These are phyloP conservation scores for Kandelia obovata DNA, from an alignment of 345 rosid genomes.

Conservation along the genomic window DNA sequence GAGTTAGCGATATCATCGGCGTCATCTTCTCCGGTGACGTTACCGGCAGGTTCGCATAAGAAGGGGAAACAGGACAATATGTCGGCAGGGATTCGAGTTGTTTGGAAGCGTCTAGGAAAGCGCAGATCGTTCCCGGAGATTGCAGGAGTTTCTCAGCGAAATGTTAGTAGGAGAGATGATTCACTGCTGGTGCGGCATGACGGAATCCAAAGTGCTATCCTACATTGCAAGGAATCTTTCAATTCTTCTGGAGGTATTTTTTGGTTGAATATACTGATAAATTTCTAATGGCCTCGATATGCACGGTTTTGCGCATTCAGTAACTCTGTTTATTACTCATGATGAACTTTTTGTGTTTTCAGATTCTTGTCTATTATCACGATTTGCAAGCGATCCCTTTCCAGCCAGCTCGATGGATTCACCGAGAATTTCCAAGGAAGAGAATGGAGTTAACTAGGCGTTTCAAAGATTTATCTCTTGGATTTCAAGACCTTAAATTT, in stretches of 20 bases:
- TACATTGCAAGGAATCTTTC: conserved; percentile 35
- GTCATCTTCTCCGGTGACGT: conserved; percentile 41
- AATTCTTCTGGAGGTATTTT: conserved; percentile 24
- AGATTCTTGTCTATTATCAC: conserved; percentile 20
- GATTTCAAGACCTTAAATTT: conserved; percentile 2
- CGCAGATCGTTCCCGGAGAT: conserved; percentile 23
- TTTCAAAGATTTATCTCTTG: background rate
- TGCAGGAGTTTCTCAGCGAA: background rate
- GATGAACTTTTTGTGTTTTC: background rate
- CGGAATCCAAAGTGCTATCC: conserved; percentile 31
- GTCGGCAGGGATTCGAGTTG: conserved; percentile 26
- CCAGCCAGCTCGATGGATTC: conserved; percentile 7
- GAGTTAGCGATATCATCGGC: conserved; percentile 33
- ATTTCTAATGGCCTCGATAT: background rate
- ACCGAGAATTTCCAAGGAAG: conserved; percentile 16
- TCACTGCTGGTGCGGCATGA: conserved; percentile 25
- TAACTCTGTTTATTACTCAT: no score
- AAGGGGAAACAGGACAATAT: conserved; percentile 25
- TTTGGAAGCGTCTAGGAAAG: conserved; percentile 30
- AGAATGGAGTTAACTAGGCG: background rate
- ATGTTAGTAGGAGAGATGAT: conserved; percentile 19
- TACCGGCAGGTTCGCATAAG: conserved; percentile 14
- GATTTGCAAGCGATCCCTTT: conserved; percentile 18
- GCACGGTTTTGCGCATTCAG: no score
- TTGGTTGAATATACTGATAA: background rate